Evolutionary conservation across 495 filamentous ascomycete genomes (phyloP).

Genomic region (Annulohypoxylon nitens): DNA sequence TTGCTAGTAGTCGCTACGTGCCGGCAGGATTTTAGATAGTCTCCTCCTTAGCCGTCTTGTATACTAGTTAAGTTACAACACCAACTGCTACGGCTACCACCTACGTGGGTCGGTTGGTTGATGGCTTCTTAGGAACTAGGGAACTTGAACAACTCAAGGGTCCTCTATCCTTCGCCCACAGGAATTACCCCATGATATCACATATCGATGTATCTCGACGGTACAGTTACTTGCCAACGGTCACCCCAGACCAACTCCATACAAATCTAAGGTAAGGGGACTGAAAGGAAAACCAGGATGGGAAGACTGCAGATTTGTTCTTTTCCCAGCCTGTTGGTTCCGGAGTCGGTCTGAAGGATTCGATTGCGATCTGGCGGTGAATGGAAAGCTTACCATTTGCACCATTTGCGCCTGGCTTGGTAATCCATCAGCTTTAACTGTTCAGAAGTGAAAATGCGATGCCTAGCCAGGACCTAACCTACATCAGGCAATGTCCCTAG

Average conservation of each 20-base stretch:
- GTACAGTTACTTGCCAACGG: not conserved
- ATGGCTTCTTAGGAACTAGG: not conserved
- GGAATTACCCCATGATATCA: not conserved
- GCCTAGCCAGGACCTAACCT: not conserved
- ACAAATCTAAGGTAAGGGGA: conserved; percentile 11
- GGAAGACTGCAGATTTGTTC: conserved; percentile 22
- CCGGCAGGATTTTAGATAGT: not conserved
- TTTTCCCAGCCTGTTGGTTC: conserved; percentile 42
- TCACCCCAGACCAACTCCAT: conserved; percentile 6
- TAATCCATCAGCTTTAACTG: conserved; percentile 44
- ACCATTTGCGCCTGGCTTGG: conserved; percentile 34
- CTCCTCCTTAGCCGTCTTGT: not conserved
- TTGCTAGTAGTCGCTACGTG: not conserved
- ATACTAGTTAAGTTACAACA: not conserved
- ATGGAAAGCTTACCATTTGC: conserved; percentile 34
- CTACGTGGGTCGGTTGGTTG: not conserved
- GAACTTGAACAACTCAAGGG: not conserved
- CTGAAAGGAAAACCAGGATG: conserved; percentile 23
- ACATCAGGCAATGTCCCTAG: conserved; percentile 8
- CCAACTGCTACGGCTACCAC: not conserved
- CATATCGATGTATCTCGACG: not conserved
- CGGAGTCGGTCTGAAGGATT: conserved; percentile 46
- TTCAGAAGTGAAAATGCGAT: not conserved
- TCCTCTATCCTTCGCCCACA: not conserved
- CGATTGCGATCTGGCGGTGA: conserved; percentile 49